Conservation (phyloP, 2,329 filamentous ascomycete species). For the Paramyrothecium sp. region DNA sequence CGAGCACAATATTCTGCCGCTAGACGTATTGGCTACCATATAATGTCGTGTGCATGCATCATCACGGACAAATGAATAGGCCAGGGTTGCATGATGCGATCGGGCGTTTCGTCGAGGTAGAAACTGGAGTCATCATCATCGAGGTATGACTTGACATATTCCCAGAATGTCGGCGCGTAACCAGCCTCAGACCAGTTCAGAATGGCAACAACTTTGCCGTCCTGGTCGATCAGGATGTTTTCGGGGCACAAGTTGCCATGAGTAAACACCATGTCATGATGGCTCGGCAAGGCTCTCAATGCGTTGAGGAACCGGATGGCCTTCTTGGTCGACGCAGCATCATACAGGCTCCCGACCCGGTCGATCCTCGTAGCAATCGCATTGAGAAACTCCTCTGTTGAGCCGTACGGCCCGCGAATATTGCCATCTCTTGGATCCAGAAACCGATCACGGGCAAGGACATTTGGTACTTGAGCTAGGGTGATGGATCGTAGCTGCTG, state of each 20-base stretch:
- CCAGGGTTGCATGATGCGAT: constrained; percentile 6
- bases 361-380: constrained; percentile 4
- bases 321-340: constrained; percentile 5
- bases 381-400: constrained; percentile 1
- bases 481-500: constrained; percentile 5
- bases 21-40: constrained; percentile 2
- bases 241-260: constrained; percentile 11
- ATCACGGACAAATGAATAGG: not conserved
- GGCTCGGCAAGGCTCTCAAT: not conserved
- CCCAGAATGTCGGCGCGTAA: constrained; percentile 10
- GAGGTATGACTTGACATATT: constrained; percentile 9
- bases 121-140: constrained; percentile 4
- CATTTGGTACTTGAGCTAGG: not conserved
- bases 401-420: constrained; percentile 3
- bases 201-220: constrained; percentile 5
- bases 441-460: constrained; percentile 4
- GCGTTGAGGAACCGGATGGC: constrained; percentile 6
- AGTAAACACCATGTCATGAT: constrained; percentile 5
- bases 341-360: constrained; percentile 5
- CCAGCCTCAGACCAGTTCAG: constrained; percentile 8
- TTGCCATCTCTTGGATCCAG: constrained; percentile 6
- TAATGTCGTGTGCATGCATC: constrained; percentile 7
- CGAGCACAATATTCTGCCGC: no score
- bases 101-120: constrained; percentile 1
- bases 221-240: constrained; percentile 3